phyloP scores from a whole-genome alignment of 2,329 filamentous ascomycete genomes.

The Septoria petroselini region DNA sequence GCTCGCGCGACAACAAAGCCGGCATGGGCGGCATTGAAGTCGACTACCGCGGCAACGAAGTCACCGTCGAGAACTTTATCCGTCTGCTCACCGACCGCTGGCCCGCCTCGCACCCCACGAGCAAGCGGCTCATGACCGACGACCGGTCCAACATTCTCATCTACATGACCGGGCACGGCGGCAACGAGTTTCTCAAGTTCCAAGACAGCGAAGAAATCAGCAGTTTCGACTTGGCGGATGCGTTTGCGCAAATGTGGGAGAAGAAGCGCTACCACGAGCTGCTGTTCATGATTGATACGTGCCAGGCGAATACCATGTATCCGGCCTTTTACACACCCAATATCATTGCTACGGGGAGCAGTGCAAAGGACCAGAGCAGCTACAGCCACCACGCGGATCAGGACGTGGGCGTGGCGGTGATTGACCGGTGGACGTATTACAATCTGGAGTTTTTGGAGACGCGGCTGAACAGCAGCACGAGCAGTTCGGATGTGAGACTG shows the following conservation, averaged over 20 bases:
- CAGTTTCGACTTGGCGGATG: slow-evolving; percentile 91
- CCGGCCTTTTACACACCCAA: slow-evolving; percentile 97
- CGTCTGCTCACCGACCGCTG: slow-evolving; percentile 90
- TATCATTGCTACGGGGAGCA: slow-evolving; percentile 96
- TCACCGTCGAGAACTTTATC: slow-evolving; percentile 98
- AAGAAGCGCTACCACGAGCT: slow-evolving; percentile 99
- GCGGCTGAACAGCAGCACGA: slow-evolving; percentile 76
- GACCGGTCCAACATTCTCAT: slow-evolving; percentile 95
- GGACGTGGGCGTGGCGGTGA: slow-evolving; percentile 95
- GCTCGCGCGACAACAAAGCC: slow-evolving; percentile 23
- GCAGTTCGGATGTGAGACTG: slow-evolving; percentile 77
- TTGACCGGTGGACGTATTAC: slow-evolving; percentile 98
- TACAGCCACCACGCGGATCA: slow-evolving; percentile 98
- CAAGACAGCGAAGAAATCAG: slow-evolving; percentile 98
- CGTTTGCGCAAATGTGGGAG: slow-evolving; percentile 99
- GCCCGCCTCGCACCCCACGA: slow-evolving; percentile 88
- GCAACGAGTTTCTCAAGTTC: slow-evolving; percentile 97
- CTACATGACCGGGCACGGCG: slow-evolving; percentile 98
- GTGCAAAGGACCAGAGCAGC: slow-evolving; percentile 89
- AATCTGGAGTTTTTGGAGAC: slow-evolving; percentile 95
- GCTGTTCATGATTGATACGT: slow-evolving; percentile 99
- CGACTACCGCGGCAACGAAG: slow-evolving; percentile 96
- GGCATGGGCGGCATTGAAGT: slow-evolving; percentile 70
- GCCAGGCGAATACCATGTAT: slow-evolving; percentile 99
- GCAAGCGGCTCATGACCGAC: slow-evolving; percentile 89